phyloP scores from a whole-genome alignment of 805 yeast species.

The Barnettozyma sucrosica region DNA sequence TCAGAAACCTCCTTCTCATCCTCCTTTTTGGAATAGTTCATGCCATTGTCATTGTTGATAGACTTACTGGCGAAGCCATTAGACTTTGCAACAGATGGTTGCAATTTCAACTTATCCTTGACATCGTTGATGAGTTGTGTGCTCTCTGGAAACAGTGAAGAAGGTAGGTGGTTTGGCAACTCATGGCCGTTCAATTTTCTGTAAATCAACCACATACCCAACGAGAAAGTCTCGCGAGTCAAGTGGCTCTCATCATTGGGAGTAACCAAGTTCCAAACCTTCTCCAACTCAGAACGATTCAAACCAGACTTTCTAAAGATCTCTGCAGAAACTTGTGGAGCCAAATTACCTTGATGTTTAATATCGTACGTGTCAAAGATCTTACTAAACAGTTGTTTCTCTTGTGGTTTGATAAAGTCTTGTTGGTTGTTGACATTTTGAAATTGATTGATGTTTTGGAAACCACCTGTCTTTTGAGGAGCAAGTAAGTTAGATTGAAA shows the following conservation, averaged over 20 bases:
- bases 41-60: slow-evolving; percentile 69
- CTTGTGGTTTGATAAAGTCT: slow-evolving; percentile 79
- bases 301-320: slow-evolving; percentile 91
- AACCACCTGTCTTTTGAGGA: slow-evolving; percentile 28
- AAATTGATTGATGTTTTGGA: slow-evolving; percentile 24
- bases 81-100: slow-evolving; percentile 12
- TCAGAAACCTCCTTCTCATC: slow-evolving; percentile 30
- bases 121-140: slow-evolving; percentile 66
- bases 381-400: slow-evolving; percentile 77
- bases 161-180: slow-evolving; percentile 78
- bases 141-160: slow-evolving; percentile 86
- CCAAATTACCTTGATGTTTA: slow-evolving; percentile 57
- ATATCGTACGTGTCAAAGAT: slow-evolving; percentile 87
- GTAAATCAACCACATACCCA: slow-evolving; percentile 95
- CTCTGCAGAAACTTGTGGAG: slow-evolving; percentile 76
- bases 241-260: slow-evolving; percentile 75
- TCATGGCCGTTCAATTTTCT: slow-evolving; percentile 83
- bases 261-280: slow-evolving; percentile 88
- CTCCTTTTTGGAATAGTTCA: slow-evolving; percentile 52
- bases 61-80: slow-evolving; percentile 39
- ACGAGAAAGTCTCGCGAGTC: slow-evolving; percentile 86
- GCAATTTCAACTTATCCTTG: slow-evolving; percentile 43
- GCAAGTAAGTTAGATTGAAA: slow-evolving; percentile 30
- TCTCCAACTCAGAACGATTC: slow-evolving; percentile 76
- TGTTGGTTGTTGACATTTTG: slow-evolving; percentile 33